phyloP scores from a whole-genome alignment of 306 rosid genomes.

The Elaeagnus macrophylla region DNA sequence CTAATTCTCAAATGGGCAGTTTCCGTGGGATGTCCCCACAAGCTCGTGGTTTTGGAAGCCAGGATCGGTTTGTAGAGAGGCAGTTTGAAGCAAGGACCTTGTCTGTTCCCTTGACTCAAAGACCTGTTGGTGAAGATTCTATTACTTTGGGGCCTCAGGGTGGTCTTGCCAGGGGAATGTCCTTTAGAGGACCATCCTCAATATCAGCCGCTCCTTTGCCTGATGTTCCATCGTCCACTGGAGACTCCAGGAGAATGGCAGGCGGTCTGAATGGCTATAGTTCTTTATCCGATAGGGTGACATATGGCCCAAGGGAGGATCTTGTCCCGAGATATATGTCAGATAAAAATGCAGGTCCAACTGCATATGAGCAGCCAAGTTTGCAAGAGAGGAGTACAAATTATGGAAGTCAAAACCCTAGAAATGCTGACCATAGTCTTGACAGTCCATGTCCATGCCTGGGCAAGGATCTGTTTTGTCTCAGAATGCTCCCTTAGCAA shows the following conservation, averaged over 20 bases:
- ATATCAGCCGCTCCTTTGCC: slow-evolving; percentile 31
- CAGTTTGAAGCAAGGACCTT: slow-evolving; percentile 58
- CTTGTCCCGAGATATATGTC: slow-evolving; percentile 24
- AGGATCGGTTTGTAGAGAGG: slow-evolving; percentile 69
- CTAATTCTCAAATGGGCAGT: slow-evolving; percentile 53
- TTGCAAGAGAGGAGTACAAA: slow-evolving; percentile 39
- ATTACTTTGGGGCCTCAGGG: slow-evolving; percentile 87
- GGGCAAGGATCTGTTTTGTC: slow-evolving; percentile 34
- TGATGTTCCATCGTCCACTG: slow-evolving; percentile 31
- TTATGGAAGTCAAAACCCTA: slow-evolving; percentile 45
- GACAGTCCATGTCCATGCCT: slow-evolving; percentile 44
- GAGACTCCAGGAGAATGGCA: slow-evolving; percentile 47
- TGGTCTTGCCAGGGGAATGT: slow-evolving; percentile 95
- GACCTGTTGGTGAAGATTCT: slow-evolving; percentile 55
- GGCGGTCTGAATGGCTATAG: slow-evolving; percentile 50
- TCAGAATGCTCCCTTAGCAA: slow-evolving; percentile 36
- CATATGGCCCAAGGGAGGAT: slow-evolving; percentile 45
- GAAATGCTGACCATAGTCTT: slow-evolving; percentile 40
- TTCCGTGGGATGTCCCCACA: slow-evolving; percentile 52
- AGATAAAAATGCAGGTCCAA: slow-evolving; percentile 45
- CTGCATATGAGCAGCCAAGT: slow-evolving; percentile 47
- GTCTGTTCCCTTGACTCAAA: slow-evolving; percentile 53
- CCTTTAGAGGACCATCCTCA: slow-evolving; percentile 63
- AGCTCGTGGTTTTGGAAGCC: slow-evolving; percentile 55
- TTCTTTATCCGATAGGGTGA: slow-evolving; percentile 34